These are phyloP conservation scores for Wilcoxina mikolae DNA, from an alignment of 495 filamentous ascomycete genomes.

Conservation along the genomic window DNA sequence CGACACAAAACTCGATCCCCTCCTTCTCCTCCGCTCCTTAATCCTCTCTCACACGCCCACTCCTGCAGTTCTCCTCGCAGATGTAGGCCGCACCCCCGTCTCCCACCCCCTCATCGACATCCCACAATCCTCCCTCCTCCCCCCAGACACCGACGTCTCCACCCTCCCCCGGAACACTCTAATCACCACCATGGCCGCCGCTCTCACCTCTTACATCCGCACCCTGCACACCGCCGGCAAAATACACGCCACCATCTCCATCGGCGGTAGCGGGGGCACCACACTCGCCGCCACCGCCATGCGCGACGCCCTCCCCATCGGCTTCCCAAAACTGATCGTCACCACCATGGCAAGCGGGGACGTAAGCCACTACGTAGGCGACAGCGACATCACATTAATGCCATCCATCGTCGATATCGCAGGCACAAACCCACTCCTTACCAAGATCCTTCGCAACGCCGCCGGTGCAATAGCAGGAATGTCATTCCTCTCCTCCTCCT, in stretches of 20 bases:
- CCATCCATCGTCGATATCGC: constrained; percentile 56
- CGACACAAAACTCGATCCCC: constrained; percentile 51
- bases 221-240: constrained; percentile 19
- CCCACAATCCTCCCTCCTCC: constrained; percentile 31
- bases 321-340: constrained; percentile 55
- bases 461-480: constrained; percentile 44
- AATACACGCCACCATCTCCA: constrained; percentile 42
- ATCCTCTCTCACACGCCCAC: constrained; percentile 28
- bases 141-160: constrained; percentile 12
- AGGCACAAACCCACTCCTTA: constrained; percentile 44
- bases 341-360: constrained; percentile 52
- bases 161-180: neutral
- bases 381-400: constrained; percentile 56
- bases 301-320: constrained; percentile 43
- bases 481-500: constrained; percentile 23
- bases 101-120: constrained; percentile 37
- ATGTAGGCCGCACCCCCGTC: constrained; percentile 37
- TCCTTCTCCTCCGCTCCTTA: constrained; percentile 41
- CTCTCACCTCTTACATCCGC: neutral
- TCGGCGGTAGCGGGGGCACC: constrained; percentile 47
- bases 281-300: constrained; percentile 42
- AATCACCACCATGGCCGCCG: neutral
- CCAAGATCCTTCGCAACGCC: constrained; percentile 44
- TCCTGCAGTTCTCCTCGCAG: constrained; percentile 38
- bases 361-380: constrained; percentile 42